phyloP scores from a whole-genome alignment of 805 yeast species.

The Myxozyma udenii region DNA sequence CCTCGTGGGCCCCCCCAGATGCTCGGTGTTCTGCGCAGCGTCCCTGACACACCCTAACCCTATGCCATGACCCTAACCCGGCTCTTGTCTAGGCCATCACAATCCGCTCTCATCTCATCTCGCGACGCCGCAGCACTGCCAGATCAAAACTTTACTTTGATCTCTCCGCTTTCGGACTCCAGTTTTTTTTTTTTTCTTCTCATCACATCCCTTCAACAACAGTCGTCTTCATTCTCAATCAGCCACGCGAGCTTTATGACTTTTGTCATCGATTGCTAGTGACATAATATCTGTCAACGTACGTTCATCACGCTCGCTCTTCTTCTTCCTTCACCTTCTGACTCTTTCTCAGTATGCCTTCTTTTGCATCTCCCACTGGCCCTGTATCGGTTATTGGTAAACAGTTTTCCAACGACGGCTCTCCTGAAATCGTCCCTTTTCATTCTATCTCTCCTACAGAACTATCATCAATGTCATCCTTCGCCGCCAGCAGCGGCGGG shows the following conservation, averaged over 20 bases:
- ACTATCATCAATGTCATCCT: conserved; percentile 1
- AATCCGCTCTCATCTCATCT: background rate
- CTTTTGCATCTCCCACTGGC: conserved; percentile 1
- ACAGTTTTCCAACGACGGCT: background rate
- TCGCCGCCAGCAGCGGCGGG: conserved; percentile 2
- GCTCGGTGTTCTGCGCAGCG: background rate
- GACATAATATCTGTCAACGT: background rate
- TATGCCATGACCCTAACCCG: conserved; percentile 1
- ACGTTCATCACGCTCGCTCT: background rate
- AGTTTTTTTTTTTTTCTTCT: conserved; percentile 2
- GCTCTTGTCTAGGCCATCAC: background rate
- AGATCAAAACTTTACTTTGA: too few relatives aligned
- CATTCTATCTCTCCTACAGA: conserved; percentile 27
- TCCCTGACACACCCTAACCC: background rate
- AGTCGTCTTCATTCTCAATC: background rate
- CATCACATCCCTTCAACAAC: background rate
- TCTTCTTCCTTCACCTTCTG: background rate
- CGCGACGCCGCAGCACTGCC: too few relatives aligned
- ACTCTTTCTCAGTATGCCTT: conserved; percentile 3
- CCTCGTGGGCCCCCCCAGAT: background rate
- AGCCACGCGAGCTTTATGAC: background rate
- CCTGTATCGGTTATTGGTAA: background rate
- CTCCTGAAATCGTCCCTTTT: conserved; percentile 26
- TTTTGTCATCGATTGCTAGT: background rate
- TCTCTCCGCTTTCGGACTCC: background rate